These are phyloP conservation scores for Chrysosporium keratinophilum DNA, from an alignment of 2,329 filamentous ascomycete species.

Conservation along the genomic window DNA sequence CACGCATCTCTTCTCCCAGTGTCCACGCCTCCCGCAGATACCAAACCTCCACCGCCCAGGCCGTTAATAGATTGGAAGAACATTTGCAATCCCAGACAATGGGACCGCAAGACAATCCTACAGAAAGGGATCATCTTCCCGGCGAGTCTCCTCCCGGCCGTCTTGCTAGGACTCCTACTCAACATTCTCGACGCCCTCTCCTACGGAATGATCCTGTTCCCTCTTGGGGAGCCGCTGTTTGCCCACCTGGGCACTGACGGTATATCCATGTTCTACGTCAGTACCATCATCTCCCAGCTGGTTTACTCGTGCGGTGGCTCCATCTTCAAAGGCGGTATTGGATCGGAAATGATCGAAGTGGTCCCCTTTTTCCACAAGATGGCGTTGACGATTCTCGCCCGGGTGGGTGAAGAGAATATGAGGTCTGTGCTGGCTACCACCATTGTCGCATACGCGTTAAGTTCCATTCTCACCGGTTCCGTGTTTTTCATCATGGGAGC, in stretches of 20 bases:
- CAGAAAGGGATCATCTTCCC: constrained; percentile 56
- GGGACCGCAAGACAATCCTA: constrained; percentile 59
- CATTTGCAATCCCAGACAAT: constrained; percentile 54
- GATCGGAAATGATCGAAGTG: constrained; percentile 96
- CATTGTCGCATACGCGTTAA: constrained; percentile 80
- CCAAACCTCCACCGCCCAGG: background rate
- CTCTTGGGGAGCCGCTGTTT: constrained; percentile 77
- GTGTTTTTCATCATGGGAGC: constrained; percentile 87
- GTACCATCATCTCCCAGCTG: constrained; percentile 86
- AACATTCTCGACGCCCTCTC: constrained; percentile 92
- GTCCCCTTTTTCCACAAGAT: constrained; percentile 99
- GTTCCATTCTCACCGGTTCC: constrained; percentile 78
- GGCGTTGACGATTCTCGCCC: constrained; percentile 73
- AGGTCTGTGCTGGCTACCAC: constrained; percentile 88
- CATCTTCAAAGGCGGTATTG: constrained; percentile 80
- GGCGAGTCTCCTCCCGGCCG: constrained; percentile 65
- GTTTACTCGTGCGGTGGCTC: constrained; percentile 77
- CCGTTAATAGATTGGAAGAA: constrained; percentile 21
- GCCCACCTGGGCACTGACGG: constrained; percentile 78
- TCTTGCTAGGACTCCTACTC: constrained; percentile 75
- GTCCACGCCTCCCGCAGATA: background rate
- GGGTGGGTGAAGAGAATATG: constrained; percentile 68
- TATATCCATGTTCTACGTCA: constrained; percentile 98
- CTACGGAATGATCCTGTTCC: constrained; percentile 94
- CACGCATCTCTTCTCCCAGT: constrained; percentile 12